Percentiles rank a stretch among this genome's conserved stretches.
These are phyloP conservation scores for Fusarium nygamai DNA, from an alignment of 2,329 filamentous ascomycete genomes.

Conservation along the genomic window DNA sequence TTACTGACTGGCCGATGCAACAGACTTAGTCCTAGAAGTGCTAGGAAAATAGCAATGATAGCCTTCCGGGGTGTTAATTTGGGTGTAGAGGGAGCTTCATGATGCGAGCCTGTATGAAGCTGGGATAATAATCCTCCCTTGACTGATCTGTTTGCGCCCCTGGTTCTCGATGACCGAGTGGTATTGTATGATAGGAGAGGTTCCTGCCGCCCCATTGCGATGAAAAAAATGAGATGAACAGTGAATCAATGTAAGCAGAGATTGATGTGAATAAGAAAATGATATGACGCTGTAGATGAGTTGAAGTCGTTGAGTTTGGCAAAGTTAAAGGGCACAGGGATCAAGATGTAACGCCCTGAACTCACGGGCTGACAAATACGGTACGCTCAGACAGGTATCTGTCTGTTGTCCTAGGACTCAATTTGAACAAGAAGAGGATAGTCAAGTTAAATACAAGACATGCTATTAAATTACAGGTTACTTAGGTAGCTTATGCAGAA, in stretches of 20 bases:
- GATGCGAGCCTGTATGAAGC: slow-evolving; percentile 31
- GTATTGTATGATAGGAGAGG: slow-evolving; percentile 36
- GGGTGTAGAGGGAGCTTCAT: slow-evolving; percentile 32
- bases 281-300: neutral
- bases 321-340: slow-evolving; percentile 16
- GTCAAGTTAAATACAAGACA: neutral
- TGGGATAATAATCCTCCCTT: slow-evolving; percentile 35
- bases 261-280: neutral
- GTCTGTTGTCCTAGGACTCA: neutral
- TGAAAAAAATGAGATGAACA: neutral
- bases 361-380: slow-evolving; percentile 29
- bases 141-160: slow-evolving; percentile 17
- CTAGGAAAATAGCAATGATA: slow-evolving; percentile 38
- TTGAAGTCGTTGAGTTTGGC: neutral
- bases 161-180: slow-evolving; percentile 23
- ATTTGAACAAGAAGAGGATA: neutral
- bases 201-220: slow-evolving; percentile 35
- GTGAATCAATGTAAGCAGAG: neutral
- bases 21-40: slow-evolving; percentile 42
- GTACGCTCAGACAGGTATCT: neutral
- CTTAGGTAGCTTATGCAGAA: neutral
- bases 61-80: slow-evolving; percentile 41
- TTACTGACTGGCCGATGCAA: slow-evolving; percentile 40
- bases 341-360: slow-evolving; percentile 11
- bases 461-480: too few species aligned